Percentiles rank a stretch among this genome's conserved stretches.
Evolutionary conservation across 2,329 filamentous ascomycete genomes (phyloP).

Genomic region (Fusarium sp.): DNA sequence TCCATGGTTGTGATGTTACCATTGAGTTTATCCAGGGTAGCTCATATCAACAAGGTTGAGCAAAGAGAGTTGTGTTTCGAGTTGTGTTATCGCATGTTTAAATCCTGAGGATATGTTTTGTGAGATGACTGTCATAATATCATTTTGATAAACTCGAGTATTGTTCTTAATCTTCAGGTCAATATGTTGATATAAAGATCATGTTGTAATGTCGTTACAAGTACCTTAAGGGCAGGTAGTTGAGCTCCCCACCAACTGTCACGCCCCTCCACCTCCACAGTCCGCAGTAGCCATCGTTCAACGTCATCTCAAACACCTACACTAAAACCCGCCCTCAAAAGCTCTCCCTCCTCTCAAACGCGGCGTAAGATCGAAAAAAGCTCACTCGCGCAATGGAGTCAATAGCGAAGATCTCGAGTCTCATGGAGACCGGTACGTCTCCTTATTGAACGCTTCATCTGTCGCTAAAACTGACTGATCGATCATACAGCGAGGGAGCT

Average conservation of each 20-base stretch:
- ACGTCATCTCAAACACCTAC: constrained; percentile 42
- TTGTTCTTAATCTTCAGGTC: background rate
- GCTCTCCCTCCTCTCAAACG: constrained; percentile 13
- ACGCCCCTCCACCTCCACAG: constrained; percentile 36
- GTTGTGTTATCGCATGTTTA: background rate
- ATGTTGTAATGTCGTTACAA: background rate
- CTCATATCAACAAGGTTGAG: background rate
- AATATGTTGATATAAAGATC: background rate
- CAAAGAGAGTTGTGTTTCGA: background rate
- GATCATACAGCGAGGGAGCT: constrained; percentile 82
- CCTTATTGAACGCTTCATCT: constrained; percentile 10
- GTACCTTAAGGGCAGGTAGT: background rate
- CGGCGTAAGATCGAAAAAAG: constrained; percentile 14
- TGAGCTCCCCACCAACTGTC: constrained; percentile 11
- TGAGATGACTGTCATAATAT: background rate
- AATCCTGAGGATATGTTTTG: background rate
- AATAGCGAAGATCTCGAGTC: constrained; percentile 89
- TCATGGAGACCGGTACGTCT: constrained; percentile 88
- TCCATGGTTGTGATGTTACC: constrained; percentile 18
- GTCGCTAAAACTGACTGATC: constrained; percentile 31
- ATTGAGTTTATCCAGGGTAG: constrained; percentile 27
- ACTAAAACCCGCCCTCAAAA: constrained; percentile 9
- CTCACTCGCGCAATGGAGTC: constrained; percentile 79
- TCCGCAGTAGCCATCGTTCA: constrained; percentile 8
- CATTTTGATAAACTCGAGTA: background rate